Evolutionary conservation across 352 stramenopile genomes (phyloP).

Genomic region (Discostella stelligera): DNA sequence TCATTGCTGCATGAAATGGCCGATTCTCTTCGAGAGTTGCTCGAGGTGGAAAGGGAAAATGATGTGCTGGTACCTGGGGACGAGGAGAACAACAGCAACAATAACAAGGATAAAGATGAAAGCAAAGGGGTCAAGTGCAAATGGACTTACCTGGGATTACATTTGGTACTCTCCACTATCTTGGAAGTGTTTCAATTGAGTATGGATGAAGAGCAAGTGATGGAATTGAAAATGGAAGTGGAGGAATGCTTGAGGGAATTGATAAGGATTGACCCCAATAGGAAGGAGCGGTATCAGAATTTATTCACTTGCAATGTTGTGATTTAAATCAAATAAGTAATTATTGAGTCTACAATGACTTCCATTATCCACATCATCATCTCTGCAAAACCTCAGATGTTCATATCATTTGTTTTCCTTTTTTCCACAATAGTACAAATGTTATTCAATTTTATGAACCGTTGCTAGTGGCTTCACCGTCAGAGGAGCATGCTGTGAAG

Average conservation of each 20-base stretch:
- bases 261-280: constrained; percentile 83
- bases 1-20: constrained; percentile 58
- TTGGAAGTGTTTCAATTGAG: constrained; percentile 16
- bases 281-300: constrained; percentile 58
- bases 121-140: constrained; percentile 63
- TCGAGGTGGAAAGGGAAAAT: constrained; percentile 64
- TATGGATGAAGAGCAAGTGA: constrained; percentile 13
- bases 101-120: constrained; percentile 25
- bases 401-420: too few species aligned
- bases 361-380: too few species aligned
- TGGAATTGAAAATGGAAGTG: constrained; percentile 81
- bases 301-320: not conserved
- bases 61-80: not conserved
- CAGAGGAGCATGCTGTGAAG: too few species aligned
- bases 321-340: not conserved
- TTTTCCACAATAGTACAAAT: too few species aligned
- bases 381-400: too few species aligned
- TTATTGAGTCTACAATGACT: not conserved
- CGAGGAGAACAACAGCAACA: not conserved
- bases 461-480: too few species aligned
- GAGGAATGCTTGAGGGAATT: constrained; percentile 86
- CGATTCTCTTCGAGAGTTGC: constrained; percentile 64
- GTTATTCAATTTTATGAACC: too few species aligned
- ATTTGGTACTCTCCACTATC: constrained; percentile 51
- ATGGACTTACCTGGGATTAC: constrained; percentile 68